A percentile compares a stretch with the other conserved stretches of the same genome.
These are phyloP conservation scores for Pichia sp. DNA, from an alignment of 1,139 yeast genomes.

Conservation along the genomic window DNA sequence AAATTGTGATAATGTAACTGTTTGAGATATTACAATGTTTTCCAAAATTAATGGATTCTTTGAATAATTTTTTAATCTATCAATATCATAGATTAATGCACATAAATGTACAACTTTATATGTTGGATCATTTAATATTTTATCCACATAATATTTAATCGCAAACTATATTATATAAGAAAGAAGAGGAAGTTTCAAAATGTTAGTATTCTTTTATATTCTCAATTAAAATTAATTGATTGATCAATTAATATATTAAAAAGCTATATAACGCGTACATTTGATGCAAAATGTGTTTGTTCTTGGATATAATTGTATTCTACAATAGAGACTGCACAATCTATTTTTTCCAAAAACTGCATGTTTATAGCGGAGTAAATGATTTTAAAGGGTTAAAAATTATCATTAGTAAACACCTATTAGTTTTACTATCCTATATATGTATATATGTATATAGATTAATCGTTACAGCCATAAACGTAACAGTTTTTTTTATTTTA, in stretches of 20 bases:
- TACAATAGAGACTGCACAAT: neutral
- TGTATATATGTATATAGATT: too few relatives aligned
- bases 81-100: conserved; percentile 13
- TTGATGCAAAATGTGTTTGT: conserved; percentile 1
- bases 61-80: neutral
- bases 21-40: conserved; percentile 1
- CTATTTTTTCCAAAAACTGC: too few relatives aligned
- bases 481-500: too few relatives aligned
- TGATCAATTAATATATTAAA: too few relatives aligned
- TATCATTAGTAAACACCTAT: too few relatives aligned
- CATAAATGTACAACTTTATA: conserved; percentile 19
- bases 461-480: too few relatives aligned
- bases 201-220: neutral
- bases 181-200: too few relatives aligned
- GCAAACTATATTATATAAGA: conserved; percentile 15
- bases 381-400: too few relatives aligned
- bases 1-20: conserved; percentile 1
- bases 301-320: neutral
- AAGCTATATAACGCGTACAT: neutral
- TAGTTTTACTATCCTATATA: too few relatives aligned
- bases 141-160: conserved; percentile 17
- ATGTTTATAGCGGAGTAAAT: too few relatives aligned
- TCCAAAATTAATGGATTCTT: neutral
- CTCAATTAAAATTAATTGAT: neutral
- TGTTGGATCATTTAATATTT: conserved; percentile 2